phyloP scores from a whole-genome alignment of 2,329 filamentous ascomycete genomes.

The Epichloe baconii region DNA sequence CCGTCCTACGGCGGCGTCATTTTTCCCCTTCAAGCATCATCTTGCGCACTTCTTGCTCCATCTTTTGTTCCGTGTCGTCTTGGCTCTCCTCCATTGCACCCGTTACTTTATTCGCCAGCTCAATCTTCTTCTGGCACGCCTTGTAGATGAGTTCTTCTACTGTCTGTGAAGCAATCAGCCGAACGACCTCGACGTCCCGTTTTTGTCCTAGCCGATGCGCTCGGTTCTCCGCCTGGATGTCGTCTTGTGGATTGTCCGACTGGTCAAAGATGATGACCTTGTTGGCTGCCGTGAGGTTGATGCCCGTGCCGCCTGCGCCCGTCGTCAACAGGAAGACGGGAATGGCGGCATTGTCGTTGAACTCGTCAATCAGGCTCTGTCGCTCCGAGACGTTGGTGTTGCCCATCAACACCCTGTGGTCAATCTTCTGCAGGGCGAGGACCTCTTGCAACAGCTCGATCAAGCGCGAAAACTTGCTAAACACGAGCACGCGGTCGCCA shows the following conservation, averaged over 20 bases:
- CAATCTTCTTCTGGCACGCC: constrained; percentile 83
- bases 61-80: constrained; percentile 19
- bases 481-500: constrained; percentile 79
- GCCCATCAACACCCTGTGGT: constrained; percentile 79
- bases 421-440: constrained; percentile 56
- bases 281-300: constrained; percentile 91
- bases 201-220: constrained; percentile 91
- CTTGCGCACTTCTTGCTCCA: constrained; percentile 31
- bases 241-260: constrained; percentile 95
- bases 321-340: constrained; percentile 89
- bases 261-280: constrained; percentile 97
- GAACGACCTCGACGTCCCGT: constrained; percentile 77
- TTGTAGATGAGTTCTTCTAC: constrained; percentile 91
- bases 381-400: constrained; percentile 69
- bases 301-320: constrained; percentile 88
- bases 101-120: constrained; percentile 56
- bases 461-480: constrained; percentile 85
- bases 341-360: constrained; percentile 62
- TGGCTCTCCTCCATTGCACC: constrained; percentile 23
- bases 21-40: constrained; percentile 25
- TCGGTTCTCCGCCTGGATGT: constrained; percentile 95
- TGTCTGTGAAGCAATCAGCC: constrained; percentile 66
- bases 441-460: constrained; percentile 84
- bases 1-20: constrained; percentile 26
- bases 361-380: constrained; percentile 79